Evolutionary conservation across 352 stramenopile species (phyloP).

Genomic region (Pythium phragmiticola): DNA sequence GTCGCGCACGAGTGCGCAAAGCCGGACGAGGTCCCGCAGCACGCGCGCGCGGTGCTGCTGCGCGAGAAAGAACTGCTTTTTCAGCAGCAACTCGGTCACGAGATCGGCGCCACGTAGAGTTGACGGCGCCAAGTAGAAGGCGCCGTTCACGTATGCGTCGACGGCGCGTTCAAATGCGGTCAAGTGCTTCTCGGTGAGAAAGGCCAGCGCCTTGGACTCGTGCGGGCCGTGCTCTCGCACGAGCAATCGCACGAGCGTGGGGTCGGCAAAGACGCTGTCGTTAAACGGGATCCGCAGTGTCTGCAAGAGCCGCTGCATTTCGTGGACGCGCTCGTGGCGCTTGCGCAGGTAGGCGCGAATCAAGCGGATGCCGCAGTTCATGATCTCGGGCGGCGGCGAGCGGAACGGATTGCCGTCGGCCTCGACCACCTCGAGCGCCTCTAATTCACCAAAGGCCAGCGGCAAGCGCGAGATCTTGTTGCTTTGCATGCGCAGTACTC

Average conservation of each 20-base stretch:
- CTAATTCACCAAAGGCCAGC: slow-evolving; percentile 51
- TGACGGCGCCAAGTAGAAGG: slow-evolving; percentile 55
- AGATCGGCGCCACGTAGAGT: slow-evolving; percentile 51
- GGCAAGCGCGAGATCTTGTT: slow-evolving; percentile 69
- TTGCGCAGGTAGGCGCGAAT: slow-evolving; percentile 66
- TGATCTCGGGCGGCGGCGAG: slow-evolving; percentile 62
- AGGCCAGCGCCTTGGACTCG: slow-evolving; percentile 32
- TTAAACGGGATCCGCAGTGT: slow-evolving; percentile 40
- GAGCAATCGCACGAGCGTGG: slow-evolving; percentile 38
- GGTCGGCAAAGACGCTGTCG: slow-evolving; percentile 39
- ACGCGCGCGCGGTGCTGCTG: slow-evolving; percentile 53
- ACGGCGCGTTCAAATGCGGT: slow-evolving; percentile 45
- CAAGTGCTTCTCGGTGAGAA: slow-evolving; percentile 52
- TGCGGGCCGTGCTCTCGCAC: background rate
- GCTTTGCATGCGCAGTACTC: slow-evolving; percentile 59
- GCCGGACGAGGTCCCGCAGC: slow-evolving; percentile 46
- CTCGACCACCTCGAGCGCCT: slow-evolving; percentile 41
- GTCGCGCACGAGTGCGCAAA: slow-evolving; percentile 52
- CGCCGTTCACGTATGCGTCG: slow-evolving; percentile 66
- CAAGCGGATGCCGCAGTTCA: slow-evolving; percentile 45
- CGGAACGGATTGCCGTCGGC: slow-evolving; percentile 76
- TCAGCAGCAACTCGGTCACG: slow-evolving; percentile 50
- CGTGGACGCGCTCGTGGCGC: slow-evolving; percentile 49
- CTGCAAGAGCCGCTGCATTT: slow-evolving; percentile 44
- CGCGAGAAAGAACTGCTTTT: slow-evolving; percentile 48